Base-by-base conservation (phyloP, 148 eudicot species). In the Cornus controversa region DNA sequence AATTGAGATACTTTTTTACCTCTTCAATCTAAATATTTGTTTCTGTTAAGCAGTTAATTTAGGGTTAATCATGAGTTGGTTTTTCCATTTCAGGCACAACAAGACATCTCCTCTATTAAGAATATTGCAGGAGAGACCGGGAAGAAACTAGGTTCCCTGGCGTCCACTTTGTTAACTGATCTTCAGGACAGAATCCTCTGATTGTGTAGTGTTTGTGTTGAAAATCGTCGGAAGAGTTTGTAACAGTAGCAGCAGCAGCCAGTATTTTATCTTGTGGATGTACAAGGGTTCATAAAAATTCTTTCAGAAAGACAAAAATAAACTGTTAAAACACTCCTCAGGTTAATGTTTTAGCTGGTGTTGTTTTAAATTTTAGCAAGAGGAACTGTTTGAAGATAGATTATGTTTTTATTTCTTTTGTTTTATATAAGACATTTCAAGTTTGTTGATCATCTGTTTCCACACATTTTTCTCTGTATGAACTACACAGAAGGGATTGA, bases 101-200 rank as follows among this genome's bases (percentile, higher is more conserved):
- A 96, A 72, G 99, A 96, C 85, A 70, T 96, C 57, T 91, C 99
- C 25, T 93, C 98, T 22, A 84, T 96, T 73, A 96, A 91, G 89
- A 93, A 87, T 71, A 96, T 96, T 24, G 99, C 99, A 0, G 99
- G 99, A 82, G 99, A 96, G 82, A 92, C 99, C 7, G 98, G 99
- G 78, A 96, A 93, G 89, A 96, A 90, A 84, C 87, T 96, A 15
- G 84, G 91, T 84, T 85, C 94, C 28, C 23, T 93, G 24, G 98
- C 97, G 8, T 91, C 98, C 31, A 83, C 85, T 28, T 71, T 96
- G 65, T 76, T 93, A 76, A 84, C 88, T 3, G 95, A 93, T 86
- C 79, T 96, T 74, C 99, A 96, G 87, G 98, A 96, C 80, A 86
- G 95, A 88, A 79, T 90, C 76, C 94, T 93, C 71, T 93, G 77